Percentiles rank a stretch among this genome's conserved stretches.
phyloP scores from a whole-genome alignment of 2,329 filamentous ascomycete species.

The Penicillium sp. region DNA sequence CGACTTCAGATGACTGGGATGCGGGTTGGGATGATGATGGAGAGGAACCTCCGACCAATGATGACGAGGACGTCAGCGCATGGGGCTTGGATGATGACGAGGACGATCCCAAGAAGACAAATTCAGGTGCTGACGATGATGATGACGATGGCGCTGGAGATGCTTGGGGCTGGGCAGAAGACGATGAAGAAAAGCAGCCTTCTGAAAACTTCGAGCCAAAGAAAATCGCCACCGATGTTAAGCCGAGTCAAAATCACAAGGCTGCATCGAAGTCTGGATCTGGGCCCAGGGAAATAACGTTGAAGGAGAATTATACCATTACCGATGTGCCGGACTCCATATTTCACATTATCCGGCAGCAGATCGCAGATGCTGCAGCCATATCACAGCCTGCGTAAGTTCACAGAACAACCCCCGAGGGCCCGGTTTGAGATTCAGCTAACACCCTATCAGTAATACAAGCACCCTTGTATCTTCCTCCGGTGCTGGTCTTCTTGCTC shows the following conservation, averaged over 20 bases:
- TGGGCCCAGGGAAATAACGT: conserved; percentile 67
- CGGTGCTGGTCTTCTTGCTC: conserved; percentile 48
- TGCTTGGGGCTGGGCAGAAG: conserved; percentile 87
- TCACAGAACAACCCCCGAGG: neutral
- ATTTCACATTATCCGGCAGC: conserved; percentile 46
- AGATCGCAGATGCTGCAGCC: conserved; percentile 48
- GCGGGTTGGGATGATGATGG: conserved; percentile 76
- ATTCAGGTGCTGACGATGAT: conserved; percentile 35
- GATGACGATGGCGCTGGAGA: conserved; percentile 57
- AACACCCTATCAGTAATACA: conserved; percentile 33
- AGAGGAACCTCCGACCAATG: conserved; percentile 35
- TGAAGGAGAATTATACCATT: conserved; percentile 85
- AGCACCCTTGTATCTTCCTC: conserved; percentile 47
- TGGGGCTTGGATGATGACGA: conserved; percentile 55
- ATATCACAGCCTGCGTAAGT: conserved; percentile 45
- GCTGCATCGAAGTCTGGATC: conserved; percentile 15
- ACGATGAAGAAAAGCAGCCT: conserved; percentile 49
- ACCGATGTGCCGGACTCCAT: conserved; percentile 85
- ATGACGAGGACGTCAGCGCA: conserved; percentile 53
- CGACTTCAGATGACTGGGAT: conserved; percentile 69
- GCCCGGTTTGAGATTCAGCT: conserved; percentile 17
- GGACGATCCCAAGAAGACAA: conserved; percentile 25
- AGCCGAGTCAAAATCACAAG: conserved; percentile 31
- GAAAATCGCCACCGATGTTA: conserved; percentile 19
- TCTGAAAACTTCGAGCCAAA: conserved; percentile 26